Evolutionary conservation across 305 asterid species (phyloP).

Genomic region (Solanum hybrid): DNA sequence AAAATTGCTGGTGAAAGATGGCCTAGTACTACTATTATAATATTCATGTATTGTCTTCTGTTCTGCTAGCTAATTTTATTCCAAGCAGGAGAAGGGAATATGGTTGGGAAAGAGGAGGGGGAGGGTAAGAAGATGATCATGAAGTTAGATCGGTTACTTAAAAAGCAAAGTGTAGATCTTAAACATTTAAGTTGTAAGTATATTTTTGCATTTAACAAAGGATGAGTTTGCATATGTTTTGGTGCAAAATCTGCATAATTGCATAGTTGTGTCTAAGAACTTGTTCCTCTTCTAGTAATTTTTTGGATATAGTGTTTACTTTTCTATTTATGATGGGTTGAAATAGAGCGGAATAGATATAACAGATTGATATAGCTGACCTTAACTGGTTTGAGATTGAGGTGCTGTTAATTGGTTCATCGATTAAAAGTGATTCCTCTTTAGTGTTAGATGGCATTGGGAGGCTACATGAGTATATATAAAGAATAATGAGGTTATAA

Average conservation of each 20-base stretch:
- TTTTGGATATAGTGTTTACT: neutral
- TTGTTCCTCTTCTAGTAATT: neutral
- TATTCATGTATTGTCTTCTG: neutral
- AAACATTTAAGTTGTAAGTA: neutral
- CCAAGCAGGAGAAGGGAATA: neutral
- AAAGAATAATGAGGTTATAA: neutral
- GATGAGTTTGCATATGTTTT: neutral
- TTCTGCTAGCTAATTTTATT: neutral
- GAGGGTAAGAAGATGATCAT: neutral
- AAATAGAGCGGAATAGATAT: neutral
- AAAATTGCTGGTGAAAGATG: neutral
- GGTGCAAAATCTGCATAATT: slow-evolving; percentile 4
- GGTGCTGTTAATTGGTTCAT: neutral
- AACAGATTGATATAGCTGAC: neutral
- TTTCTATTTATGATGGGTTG: neutral
- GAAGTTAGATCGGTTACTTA: neutral
- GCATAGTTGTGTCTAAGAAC: neutral
- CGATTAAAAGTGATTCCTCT: neutral
- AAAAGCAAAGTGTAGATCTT: neutral
- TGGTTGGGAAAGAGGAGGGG: neutral
- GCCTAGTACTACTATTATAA: neutral
- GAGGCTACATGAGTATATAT: neutral
- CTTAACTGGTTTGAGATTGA: neutral
- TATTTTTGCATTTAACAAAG: neutral
- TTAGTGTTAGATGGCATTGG: neutral